These are phyloP conservation scores for Madurella fahalii DNA, from an alignment of 2,329 filamentous ascomycete species.

Conservation along the genomic window DNA sequence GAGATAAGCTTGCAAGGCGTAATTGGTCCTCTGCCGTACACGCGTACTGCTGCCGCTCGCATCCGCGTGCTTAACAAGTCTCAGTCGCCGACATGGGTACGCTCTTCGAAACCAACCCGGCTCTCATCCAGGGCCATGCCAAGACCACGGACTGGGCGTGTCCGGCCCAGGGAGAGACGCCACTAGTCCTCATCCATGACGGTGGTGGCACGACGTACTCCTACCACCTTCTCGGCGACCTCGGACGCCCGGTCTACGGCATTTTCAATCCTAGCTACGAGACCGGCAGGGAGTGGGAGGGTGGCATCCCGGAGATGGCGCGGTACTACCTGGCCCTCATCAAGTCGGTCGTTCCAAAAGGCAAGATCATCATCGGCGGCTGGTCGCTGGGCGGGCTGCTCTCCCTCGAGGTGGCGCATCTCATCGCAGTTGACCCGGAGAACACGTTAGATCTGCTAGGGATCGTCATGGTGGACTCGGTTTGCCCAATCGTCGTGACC, in stretches of 20 bases:
- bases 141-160: background rate
- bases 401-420: slow-evolving; percentile 47
- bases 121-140: slow-evolving; percentile 7
- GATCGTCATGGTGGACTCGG: slow-evolving; percentile 51
- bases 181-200: slow-evolving; percentile 56
- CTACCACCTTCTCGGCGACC: slow-evolving; percentile 50
- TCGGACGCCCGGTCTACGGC: slow-evolving; percentile 49
- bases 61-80: background rate
- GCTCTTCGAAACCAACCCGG: background rate
- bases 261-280: slow-evolving; percentile 53
- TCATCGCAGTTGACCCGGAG: slow-evolving; percentile 20
- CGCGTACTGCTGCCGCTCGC: background rate
- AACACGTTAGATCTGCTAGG: slow-evolving; percentile 40
- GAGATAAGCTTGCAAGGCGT: background rate
- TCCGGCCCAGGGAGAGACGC: slow-evolving; percentile 28
- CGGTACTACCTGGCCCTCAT: slow-evolving; percentile 46
- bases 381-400: slow-evolving; percentile 54
- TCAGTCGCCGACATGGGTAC: background rate
- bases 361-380: slow-evolving; percentile 47
- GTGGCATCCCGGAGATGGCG: slow-evolving; percentile 54
- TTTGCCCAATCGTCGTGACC: slow-evolving; percentile 31
- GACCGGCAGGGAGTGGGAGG: slow-evolving; percentile 44
- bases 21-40: background rate
- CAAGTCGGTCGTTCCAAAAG: slow-evolving; percentile 35
- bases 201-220: slow-evolving; percentile 57